Percentiles rank a stretch among this genome's conserved stretches.
phyloP scores from a whole-genome alignment of 2,329 filamentous ascomycete species.

The Lasiodiplodia theobromae region DNA sequence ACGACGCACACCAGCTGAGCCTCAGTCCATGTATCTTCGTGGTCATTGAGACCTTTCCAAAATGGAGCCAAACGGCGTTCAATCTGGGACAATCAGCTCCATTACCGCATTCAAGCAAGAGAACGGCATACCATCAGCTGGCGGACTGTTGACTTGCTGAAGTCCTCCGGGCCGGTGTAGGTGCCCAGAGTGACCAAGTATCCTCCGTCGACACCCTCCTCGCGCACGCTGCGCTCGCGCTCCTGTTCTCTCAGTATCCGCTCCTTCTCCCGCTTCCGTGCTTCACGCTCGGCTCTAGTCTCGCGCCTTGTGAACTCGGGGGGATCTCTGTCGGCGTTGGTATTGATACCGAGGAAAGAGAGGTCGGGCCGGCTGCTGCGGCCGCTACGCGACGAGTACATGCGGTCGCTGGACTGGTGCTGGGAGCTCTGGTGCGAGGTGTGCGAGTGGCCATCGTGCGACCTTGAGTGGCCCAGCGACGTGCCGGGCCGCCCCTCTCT shows the following conservation, averaged over 20 bases:
- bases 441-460: constrained; percentile 40
- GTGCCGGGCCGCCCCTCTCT: constrained; percentile 53
- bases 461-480: constrained; percentile 40
- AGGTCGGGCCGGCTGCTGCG: constrained; percentile 65
- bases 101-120: not conserved
- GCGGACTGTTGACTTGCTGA: constrained; percentile 84
- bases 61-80: constrained; percentile 93
- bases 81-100: constrained; percentile 66
- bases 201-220: constrained; percentile 93
- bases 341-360: constrained; percentile 64
- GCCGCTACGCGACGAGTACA: constrained; percentile 50
- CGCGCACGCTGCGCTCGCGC: constrained; percentile 85
- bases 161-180: constrained; percentile 92
- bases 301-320: constrained; percentile 72
- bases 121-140: constrained; percentile 78
- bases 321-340: constrained; percentile 57
- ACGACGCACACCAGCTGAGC: constrained; percentile 93
- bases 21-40: constrained; percentile 88
- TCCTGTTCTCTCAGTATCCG: constrained; percentile 78
- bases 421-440: constrained; percentile 36
- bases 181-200: constrained; percentile 93
- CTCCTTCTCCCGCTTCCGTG: constrained; percentile 83
- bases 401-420: constrained; percentile 36
- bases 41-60: constrained; percentile 92
- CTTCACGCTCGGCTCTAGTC: constrained; percentile 90